Evolutionary conservation across 2,329 filamentous ascomycete species (phyloP).

Genomic region (Cordyceps javanica): DNA sequence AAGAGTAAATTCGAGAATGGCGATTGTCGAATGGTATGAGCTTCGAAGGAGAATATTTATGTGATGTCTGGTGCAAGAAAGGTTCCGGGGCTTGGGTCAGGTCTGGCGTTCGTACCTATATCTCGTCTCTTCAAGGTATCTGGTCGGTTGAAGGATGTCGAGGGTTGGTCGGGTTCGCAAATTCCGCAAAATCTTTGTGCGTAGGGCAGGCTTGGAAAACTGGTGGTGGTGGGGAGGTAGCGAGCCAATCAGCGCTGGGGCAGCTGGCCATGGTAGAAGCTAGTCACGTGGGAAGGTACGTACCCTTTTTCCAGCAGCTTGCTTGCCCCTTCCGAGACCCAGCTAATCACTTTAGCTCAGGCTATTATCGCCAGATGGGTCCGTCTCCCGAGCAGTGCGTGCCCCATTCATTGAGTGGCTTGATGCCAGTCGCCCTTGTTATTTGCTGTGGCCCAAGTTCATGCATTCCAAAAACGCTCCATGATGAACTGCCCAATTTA

Average conservation of each 20-base stretch:
- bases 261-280: neutral
- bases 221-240: slow-evolving; percentile 24
- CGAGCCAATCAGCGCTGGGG: slow-evolving; percentile 28
- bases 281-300: slow-evolving; percentile 22
- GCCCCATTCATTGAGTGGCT: neutral
- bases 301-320: slow-evolving; percentile 5
- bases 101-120: slow-evolving; percentile 33
- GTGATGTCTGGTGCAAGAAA: neutral
- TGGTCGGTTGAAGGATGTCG: slow-evolving; percentile 31
- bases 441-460: neutral
- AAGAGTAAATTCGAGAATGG: neutral
- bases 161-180: slow-evolving; percentile 25
- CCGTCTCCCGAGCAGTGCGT: neutral
- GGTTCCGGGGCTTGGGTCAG: slow-evolving; percentile 13
- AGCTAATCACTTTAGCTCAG: neutral
- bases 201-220: slow-evolving; percentile 34
- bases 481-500: neutral
- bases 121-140: slow-evolving; percentile 33
- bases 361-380: slow-evolving; percentile 7
- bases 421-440: slow-evolving; percentile 9
- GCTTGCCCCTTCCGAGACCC: slow-evolving; percentile 4
- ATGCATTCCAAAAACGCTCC: slow-evolving; percentile 6
- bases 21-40: neutral
- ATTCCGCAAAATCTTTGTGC: slow-evolving; percentile 38
- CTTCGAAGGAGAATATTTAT: neutral